Base-by-base conservation (phyloP, 2,329 filamentous ascomycete species). In the Ceratocystis colombiana region DNA sequence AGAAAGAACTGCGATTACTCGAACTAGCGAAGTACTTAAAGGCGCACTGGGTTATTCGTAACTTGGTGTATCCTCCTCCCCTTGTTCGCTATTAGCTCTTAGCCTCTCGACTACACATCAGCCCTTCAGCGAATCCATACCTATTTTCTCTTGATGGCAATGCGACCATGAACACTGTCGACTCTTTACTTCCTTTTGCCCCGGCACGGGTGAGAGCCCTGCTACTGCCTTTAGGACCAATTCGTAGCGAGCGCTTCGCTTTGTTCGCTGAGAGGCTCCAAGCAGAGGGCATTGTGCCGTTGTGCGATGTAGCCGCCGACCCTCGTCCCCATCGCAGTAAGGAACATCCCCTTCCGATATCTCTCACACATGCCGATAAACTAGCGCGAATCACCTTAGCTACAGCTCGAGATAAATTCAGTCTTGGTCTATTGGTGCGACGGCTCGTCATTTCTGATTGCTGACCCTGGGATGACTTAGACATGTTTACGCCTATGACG, bases 401-500 rank as follows among this genome's bases (percentile, higher is more conserved):
- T 12, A 17, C 17, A 57, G 15, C 7, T 15, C 4, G 22, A 37
- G 33, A 10, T 7, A 28, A 17, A 5, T 7, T 17, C 28, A 57
- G 28, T 7, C 22, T 28, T 17, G 53, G 53, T 7, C 25, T 8
- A 33, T 8, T 59, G 28, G 22, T 59, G n/a, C 17, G 28, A n/a
- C 17, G 30, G 55, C 30, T 25, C 55, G 30, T 33, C 7, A 59
- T 59, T 30, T 59, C 55, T 37, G 55, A 59, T 25, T 59, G 55
- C 55, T 59, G 55, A 59, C 50, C 7, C 20, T 64, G 71, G 73
- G 64, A 5, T 62, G 33, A 28, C 20, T 6, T 46, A 96, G 91
- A 90, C 76, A 92, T 94, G 86, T 96, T 97, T 77, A 96, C 90
- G 67, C 93, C 93, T 50, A 79, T 94, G 72, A 89, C 88, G 15